Evolutionary conservation across 306 rosid genomes (phyloP).

Genomic region (Ceratonia siliqua): DNA sequence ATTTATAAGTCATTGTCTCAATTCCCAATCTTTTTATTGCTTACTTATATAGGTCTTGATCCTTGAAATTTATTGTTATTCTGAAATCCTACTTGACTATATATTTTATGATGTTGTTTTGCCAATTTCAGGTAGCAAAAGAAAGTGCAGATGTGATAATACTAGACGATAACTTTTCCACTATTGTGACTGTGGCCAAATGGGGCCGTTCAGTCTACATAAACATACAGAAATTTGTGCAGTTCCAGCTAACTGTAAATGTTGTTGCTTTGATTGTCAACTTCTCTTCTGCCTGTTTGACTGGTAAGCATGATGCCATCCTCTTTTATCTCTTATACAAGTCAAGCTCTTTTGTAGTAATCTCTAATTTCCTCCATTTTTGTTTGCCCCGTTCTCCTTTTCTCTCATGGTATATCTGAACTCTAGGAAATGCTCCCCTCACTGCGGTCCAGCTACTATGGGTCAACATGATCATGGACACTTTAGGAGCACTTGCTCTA

Average conservation of each 20-base stretch:
- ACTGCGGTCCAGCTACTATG: slow-evolving; percentile 99
- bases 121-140: slow-evolving; percentile 82
- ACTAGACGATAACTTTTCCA: slow-evolving; percentile 93
- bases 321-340: slow-evolving; percentile 22
- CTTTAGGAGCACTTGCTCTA: slow-evolving; percentile 97
- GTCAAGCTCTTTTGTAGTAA: slow-evolving; percentile 15
- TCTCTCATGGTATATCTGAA: slow-evolving; percentile 19
- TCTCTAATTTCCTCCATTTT: not conserved
- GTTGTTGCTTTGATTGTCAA: slow-evolving; percentile 94
- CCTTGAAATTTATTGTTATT: slow-evolving; percentile 15
- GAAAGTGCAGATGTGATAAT: slow-evolving; percentile 98
- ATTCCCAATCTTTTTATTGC: not conserved
- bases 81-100: not conserved
- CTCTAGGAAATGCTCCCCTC: slow-evolving; percentile 87
- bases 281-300: slow-evolving; percentile 94
- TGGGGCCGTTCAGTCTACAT: slow-evolving; percentile 99
- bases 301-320: slow-evolving; percentile 53
- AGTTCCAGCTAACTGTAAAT: slow-evolving; percentile 95
- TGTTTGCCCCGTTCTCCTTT: not conserved
- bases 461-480: slow-evolving; percentile 99
- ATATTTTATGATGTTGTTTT: slow-evolving; percentile 27
- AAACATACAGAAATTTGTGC: slow-evolving; percentile 96
- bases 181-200: slow-evolving; percentile 90
- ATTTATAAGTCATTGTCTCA: slow-evolving; percentile 15
- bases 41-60: slow-evolving; percentile 27